Base-by-base conservation (phyloP, 768 basidiomycete genomes). In the Rhodotorula paludigena region DNA sequence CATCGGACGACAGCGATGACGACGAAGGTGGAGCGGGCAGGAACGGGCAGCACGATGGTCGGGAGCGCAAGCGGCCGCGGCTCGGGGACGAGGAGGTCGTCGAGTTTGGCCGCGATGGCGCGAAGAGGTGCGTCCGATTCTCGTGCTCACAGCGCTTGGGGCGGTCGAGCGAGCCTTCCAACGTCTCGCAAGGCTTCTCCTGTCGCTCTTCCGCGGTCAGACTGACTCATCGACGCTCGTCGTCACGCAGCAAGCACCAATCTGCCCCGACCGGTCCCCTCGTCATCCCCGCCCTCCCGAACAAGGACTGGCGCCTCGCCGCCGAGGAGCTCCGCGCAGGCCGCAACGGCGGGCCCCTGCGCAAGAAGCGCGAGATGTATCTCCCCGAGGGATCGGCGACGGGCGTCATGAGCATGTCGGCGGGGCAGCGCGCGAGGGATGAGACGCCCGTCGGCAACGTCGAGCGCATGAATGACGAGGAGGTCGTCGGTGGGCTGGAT, bases 291-390 rank as follows among this genome's bases (percentile, higher is more conserved):
- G 82, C 90, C 1, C 81, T 90, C 52, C 81, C 90, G 74, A 94
- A 97, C 75, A 84, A 85, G 35, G 93, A 99, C 76, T 99, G 94
- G 94, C 82, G 90, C 48, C 88, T 86, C 58, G 79, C 85, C 14
- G 89, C 89, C 23, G 82, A 87, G 48, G 86, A 85, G 76, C 82
- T 88, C 67, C 74, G 85, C 82, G 80, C 78, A 35, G 81, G 76
- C 15, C 78, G 52, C 30, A 54, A 39, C 23, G 49, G 49, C 30
- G 32, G 51, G 18, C 28, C 39, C n/a, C 15, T 25, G 5, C 16
- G 47, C 15, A 63, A 69, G 64, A 73, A 73, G 59, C 59, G n/a
- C n/a, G n/a, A 79, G 20, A 82, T 84, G 49, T 92, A 84, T 74
- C 81, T 90, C 15, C 91, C 91, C 3, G 82, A 83, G 4, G 83